Evolutionary conservation across 2,329 filamentous ascomycete genomes (phyloP).

Genomic region (Helminthosporium solani): DNA sequence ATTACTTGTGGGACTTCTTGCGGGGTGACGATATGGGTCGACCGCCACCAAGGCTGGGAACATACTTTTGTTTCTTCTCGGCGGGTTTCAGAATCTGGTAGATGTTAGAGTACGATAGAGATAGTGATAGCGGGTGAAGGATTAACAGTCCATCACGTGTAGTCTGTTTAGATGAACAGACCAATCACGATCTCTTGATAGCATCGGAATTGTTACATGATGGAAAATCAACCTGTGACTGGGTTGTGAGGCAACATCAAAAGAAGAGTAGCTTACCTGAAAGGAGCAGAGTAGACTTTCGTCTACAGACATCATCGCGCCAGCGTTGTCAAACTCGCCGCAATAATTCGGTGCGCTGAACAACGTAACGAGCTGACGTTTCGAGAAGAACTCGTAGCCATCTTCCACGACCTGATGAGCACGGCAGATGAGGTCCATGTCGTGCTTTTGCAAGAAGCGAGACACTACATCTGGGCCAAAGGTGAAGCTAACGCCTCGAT

Average conservation of each 20-base stretch:
- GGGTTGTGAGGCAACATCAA: too few relatives aligned
- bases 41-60: conserved; percentile 71
- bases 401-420: conserved; percentile 99
- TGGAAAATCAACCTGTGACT: too few relatives aligned
- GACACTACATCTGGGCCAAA: conserved; percentile 97
- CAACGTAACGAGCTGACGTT: conserved; percentile 92
- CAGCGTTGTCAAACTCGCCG: conserved; percentile 98
- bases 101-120: conserved; percentile 18
- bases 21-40: conserved; percentile 69
- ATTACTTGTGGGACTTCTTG: conserved; percentile 64
- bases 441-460: conserved; percentile 96
- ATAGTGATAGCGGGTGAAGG: too few relatives aligned
- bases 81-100: conserved; percentile 93
- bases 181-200: too few relatives aligned
- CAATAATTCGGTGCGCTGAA: conserved; percentile 99
- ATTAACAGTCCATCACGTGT: too few relatives aligned
- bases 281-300: conserved; percentile 98
- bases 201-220: too few relatives aligned
- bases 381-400: conserved; percentile 99
- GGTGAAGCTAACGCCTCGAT: conserved; percentile 97
- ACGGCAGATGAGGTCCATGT: conserved; percentile 99
- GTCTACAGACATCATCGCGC: conserved; percentile 99
- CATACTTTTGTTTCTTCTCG: conserved; percentile 99
- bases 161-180: not conserved
- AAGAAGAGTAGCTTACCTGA: conserved; percentile 64